Conservation (phyloP, 441 rosid genomes). For the Theobroma grandiflorum region DNA sequence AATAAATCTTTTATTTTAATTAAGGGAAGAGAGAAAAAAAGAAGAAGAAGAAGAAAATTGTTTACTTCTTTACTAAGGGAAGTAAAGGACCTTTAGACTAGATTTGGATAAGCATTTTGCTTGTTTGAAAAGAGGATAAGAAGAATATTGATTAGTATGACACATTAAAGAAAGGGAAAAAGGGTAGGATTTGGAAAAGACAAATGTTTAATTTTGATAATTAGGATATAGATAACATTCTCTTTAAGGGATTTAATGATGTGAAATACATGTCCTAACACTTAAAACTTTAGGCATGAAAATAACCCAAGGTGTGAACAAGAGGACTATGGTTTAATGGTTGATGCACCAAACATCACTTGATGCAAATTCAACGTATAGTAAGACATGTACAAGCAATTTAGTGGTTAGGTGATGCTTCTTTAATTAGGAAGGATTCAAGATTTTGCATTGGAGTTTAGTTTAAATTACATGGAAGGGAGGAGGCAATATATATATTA, state of each 20-base stretch:
- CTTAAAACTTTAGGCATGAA: not conserved
- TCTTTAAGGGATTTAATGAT: not conserved
- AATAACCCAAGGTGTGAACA: not conserved
- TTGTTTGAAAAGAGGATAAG: not conserved
- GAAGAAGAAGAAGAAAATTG: not conserved
- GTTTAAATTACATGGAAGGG: no score
- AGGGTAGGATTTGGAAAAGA: no score
- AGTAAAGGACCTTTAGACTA: not conserved
- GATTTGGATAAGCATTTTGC: not conserved
- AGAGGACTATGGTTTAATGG: not conserved
- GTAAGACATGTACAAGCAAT: not conserved
- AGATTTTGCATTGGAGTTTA: not conserved
- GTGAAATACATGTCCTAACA: not conserved
- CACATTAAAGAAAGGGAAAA: no score
- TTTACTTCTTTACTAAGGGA: not conserved
- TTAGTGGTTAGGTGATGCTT: not conserved
- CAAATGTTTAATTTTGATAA: no score
- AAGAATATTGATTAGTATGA: no score
- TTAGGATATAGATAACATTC: not conserved
- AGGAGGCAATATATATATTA: no score
- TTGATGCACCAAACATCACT: not conserved
- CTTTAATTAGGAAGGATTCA: not conserved
- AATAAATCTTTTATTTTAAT: not conserved
- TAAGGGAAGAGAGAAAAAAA: not conserved
- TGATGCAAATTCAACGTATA: not conserved